A percentile compares a stretch with the other conserved stretches of the same genome.
phyloP scores from a whole-genome alignment of 768 basidiomycete genomes.

The Hygrophorus russula region DNA sequence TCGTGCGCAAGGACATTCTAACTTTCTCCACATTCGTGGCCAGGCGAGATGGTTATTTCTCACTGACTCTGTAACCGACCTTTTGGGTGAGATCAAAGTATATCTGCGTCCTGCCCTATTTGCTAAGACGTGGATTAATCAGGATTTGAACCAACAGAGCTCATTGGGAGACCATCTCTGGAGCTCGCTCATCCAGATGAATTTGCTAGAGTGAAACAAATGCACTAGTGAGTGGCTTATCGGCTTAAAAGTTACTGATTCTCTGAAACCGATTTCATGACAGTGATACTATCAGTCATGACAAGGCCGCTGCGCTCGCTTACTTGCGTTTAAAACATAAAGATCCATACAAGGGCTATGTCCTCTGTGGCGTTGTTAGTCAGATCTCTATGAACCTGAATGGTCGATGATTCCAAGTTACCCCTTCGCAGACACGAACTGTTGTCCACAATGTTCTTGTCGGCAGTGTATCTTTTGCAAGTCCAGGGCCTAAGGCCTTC shows the following conservation, averaged over 20 bases:
- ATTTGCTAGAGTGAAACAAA: conserved; percentile 46
- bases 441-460: conserved; percentile 66
- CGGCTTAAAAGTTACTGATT: background rate
- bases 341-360: conserved; percentile 64
- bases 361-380: conserved; percentile 66
- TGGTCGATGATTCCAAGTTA: background rate
- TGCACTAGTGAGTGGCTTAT: conserved; percentile 46
- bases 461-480: conserved; percentile 71
- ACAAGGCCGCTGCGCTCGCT: conserved; percentile 70
- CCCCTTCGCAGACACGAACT: conserved; percentile 33
- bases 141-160: conserved; percentile 69
- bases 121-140: conserved; percentile 1
- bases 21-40: conserved; percentile 5
- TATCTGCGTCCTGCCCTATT: background rate
- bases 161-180: conserved; percentile 57
- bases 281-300: conserved; percentile 66
- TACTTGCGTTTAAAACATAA: conserved; percentile 76
- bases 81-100: conserved; percentile 35
- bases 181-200: conserved; percentile 80
- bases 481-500: conserved; percentile 62
- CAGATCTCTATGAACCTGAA: conserved; percentile 4
- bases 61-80: conserved; percentile 53
- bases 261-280: background rate
- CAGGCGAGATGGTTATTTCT: conserved; percentile 60
- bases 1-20: background rate